Percentiles rank a stretch among this genome's conserved stretches.
Conservation (phyloP, 306 rosid species). For the Cucurbita argyrosperma region DNA sequence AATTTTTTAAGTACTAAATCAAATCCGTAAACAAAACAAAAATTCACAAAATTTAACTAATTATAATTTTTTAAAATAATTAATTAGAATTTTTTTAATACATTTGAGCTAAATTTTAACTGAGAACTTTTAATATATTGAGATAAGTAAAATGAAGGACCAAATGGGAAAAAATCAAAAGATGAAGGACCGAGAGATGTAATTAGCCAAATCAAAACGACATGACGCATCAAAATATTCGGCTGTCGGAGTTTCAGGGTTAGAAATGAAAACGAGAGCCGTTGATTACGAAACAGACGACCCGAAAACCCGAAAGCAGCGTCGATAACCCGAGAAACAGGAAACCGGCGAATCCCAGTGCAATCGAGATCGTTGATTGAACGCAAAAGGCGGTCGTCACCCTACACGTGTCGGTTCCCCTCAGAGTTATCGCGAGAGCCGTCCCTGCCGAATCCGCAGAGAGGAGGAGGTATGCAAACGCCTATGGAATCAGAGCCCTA, state of each 20-base stretch:
- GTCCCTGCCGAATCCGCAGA: slow-evolving; percentile 94
- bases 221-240: neutral
- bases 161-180: neutral
- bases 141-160: neutral
- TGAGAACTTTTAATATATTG: too few species aligned
- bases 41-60: too few species aligned
- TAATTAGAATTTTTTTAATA: too few species aligned
- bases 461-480: slow-evolving; percentile 68
- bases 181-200: neutral
- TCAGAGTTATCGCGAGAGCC: slow-evolving; percentile 41
- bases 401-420: slow-evolving; percentile 49
- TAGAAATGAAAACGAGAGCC: slow-evolving; percentile 83
- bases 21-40: too few species aligned
- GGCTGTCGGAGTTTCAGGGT: neutral
- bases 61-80: too few species aligned
- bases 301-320: slow-evolving; percentile 72
- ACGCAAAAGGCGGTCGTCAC: slow-evolving; percentile 52
- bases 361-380: slow-evolving; percentile 55
- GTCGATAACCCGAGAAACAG: slow-evolving; percentile 77
- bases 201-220: neutral
- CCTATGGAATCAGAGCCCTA: slow-evolving; percentile 31
- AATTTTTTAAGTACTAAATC: too few species aligned
- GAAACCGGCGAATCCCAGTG: slow-evolving; percentile 66
- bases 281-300: slow-evolving; percentile 65
- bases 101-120: neutral